phyloP scores from a whole-genome alignment of 768 basidiomycete species.

The Leccinum aurantiacum region DNA sequence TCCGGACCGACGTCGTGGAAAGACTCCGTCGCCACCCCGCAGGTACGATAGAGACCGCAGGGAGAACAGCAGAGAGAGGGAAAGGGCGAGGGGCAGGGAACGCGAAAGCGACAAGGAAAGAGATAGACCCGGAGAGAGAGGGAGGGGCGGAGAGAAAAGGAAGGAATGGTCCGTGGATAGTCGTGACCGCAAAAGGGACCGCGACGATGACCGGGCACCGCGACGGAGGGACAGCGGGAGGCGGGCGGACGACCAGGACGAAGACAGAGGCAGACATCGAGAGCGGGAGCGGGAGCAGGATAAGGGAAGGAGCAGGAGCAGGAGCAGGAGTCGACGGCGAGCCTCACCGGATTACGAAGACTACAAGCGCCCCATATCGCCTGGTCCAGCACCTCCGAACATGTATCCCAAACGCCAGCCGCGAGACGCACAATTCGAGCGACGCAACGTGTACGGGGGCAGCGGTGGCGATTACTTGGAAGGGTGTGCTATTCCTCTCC shows the following conservation, averaged over 20 bases:
- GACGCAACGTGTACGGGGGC: conserved; percentile 33
- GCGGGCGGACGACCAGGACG: conserved; percentile 17
- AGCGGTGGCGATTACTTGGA: conserved; percentile 59
- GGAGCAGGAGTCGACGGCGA: conserved; percentile 31
- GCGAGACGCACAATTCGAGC: conserved; percentile 15
- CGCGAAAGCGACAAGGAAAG: conserved; percentile 18
- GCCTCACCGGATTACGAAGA: conserved; percentile 63
- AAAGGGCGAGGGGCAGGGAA: conserved; percentile 24
- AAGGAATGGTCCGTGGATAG: not conserved
- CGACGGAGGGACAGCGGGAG: conserved; percentile 6
- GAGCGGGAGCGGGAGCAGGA: conserved; percentile 20
- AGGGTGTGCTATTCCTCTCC: conserved; percentile 44
- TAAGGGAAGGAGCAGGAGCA: conserved; percentile 21
- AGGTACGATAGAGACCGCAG: conserved; percentile 34
- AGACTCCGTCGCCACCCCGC: conserved; percentile 46
- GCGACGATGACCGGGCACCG: not conserved
- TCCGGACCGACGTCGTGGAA: conserved; percentile 28
- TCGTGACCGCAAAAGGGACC: conserved; percentile 6
- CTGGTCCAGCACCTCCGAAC: conserved; percentile 41
- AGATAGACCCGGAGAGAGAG: conserved; percentile 14
- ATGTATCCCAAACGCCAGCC: conserved; percentile 52
- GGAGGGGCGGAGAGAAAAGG: not conserved
- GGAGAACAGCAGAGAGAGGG: conserved; percentile 25
- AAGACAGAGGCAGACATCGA: conserved; percentile 20
- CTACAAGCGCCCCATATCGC: conserved; percentile 48